Conservation (phyloP, 345 rosid genomes). For the Lepidium aucheri region DNA sequence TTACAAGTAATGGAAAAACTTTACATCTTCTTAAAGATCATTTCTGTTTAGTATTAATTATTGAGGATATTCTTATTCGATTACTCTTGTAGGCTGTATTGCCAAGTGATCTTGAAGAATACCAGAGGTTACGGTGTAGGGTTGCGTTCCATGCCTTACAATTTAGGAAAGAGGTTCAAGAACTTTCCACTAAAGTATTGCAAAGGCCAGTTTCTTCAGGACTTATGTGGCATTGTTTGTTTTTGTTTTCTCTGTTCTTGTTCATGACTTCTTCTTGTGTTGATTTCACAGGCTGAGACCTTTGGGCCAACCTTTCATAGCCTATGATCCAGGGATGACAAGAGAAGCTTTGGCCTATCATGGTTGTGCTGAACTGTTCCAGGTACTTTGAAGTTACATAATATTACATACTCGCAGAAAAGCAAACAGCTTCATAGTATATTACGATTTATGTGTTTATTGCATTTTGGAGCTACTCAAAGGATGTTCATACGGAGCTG, state of each 20-base stretch:
- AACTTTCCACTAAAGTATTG: constrained; percentile 69
- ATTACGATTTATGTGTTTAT: background rate
- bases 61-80: background rate
- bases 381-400: constrained; percentile 47
- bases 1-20: constrained; percentile 50
- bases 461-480: constrained; percentile 49
- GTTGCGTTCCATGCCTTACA: constrained; percentile 81
- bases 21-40: background rate
- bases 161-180: constrained; percentile 83
- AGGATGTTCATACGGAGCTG: constrained; percentile 96
- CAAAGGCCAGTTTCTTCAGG: constrained; percentile 39
- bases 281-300: constrained; percentile 49
- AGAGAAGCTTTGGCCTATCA: constrained; percentile 92
- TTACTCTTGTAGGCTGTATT: constrained; percentile 56
- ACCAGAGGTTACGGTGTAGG: constrained; percentile 89
- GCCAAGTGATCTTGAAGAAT: constrained; percentile 75
- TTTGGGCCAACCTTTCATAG: constrained; percentile 81
- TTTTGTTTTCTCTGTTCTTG: background rate
- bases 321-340: constrained; percentile 95
- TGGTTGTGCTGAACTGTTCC: constrained; percentile 98
- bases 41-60: background rate
- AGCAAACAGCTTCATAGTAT: background rate
- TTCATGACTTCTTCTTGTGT: background rate
- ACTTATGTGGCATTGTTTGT: background rate
- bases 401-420: background rate